These are phyloP conservation scores for Passalora sequoiae DNA, from an alignment of 2,329 filamentous ascomycete genomes.

Conservation along the genomic window DNA sequence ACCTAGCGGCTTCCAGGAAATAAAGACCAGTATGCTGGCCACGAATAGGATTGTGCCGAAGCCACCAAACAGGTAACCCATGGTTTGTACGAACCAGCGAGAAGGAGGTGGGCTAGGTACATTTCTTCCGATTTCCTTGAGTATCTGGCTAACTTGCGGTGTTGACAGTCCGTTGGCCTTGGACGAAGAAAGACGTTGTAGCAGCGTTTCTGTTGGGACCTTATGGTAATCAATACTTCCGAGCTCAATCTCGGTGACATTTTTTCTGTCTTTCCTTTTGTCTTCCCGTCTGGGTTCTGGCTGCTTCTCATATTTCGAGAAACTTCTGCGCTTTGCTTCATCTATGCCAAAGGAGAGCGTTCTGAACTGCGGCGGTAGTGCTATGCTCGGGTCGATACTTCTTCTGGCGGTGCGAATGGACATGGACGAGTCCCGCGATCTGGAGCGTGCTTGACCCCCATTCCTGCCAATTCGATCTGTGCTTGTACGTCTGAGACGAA, in stretches of 20 bases:
- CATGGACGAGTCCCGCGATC: conserved; percentile 30
- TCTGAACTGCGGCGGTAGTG: conserved; percentile 41
- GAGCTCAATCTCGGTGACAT: conserved; percentile 30
- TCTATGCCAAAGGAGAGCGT: conserved; percentile 44
- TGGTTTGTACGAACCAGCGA: conserved; percentile 52
- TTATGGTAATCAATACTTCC: conserved; percentile 63
- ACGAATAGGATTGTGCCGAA: conserved; percentile 67
- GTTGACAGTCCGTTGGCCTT: conserved; percentile 54
- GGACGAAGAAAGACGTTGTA: conserved; percentile 55
- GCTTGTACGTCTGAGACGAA: conserved; percentile 12
- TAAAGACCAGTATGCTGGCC: conserved; percentile 66
- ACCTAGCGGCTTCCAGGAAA: conserved; percentile 66
- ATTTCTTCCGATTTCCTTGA: conserved; percentile 61
- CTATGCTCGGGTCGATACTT: conserved; percentile 41
- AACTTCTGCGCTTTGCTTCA: conserved; percentile 27
- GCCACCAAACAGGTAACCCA: conserved; percentile 71
- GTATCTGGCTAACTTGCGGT: conserved; percentile 52
- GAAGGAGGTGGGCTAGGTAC: conserved; percentile 61
- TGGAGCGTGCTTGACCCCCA: conserved; percentile 17
- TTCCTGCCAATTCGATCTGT: conserved; percentile 10
- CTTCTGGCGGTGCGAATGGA: conserved; percentile 35
- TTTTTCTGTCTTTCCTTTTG: conserved; percentile 32
- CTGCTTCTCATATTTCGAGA: conserved; percentile 23
- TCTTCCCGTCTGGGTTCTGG: conserved; percentile 3
- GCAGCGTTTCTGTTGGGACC: conserved; percentile 54